phyloP scores from a whole-genome alignment of 2,329 filamentous ascomycete genomes.

The Cytospora piceicola region DNA sequence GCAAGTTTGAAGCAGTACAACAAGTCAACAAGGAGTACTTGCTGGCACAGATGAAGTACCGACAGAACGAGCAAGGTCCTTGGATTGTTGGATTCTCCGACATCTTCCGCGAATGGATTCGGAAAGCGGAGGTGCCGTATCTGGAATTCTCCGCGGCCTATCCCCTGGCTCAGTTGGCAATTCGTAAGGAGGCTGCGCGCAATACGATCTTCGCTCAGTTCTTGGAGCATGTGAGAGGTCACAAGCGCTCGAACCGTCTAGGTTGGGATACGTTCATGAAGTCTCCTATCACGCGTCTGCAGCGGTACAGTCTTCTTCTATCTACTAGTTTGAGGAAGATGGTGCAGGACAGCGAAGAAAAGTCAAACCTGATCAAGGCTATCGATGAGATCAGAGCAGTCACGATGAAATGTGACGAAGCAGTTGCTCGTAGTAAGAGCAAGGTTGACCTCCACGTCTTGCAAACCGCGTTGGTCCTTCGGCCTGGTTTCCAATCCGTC shows the following conservation, averaged over 20 bases:
- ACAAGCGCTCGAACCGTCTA: constrained; percentile 79
- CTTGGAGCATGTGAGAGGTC: constrained; percentile 75
- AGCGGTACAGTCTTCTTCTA: constrained; percentile 85
- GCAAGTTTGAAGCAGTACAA: constrained; percentile 85
- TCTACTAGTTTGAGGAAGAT: constrained; percentile 84
- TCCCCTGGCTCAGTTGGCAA: constrained; percentile 78
- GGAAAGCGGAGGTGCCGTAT: constrained; percentile 87
- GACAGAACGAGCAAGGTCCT: constrained; percentile 94
- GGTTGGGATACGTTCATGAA: constrained; percentile 96
- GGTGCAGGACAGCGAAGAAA: constrained; percentile 84
- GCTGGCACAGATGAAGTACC: constrained; percentile 91
- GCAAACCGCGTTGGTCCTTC: constrained; percentile 77
- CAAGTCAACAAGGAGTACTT: constrained; percentile 92
- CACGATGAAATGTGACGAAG: constrained; percentile 86
- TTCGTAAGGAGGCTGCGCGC: constrained; percentile 80
- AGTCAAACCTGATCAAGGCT: constrained; percentile 78
- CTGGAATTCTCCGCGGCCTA: constrained; percentile 90
- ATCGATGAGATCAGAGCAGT: constrained; percentile 91
- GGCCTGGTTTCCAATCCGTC: constrained; percentile 86
- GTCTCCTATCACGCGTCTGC: constrained; percentile 86
- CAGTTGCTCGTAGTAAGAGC: constrained; percentile 89
- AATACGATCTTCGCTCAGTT: constrained; percentile 89
- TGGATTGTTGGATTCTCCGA: constrained; percentile 95
- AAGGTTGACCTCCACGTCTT: constrained; percentile 89
- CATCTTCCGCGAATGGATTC: constrained; percentile 97